Evolutionary conservation across 805 yeast genomes (phyloP), one percentile per base, ranked within the genome.

Genomic region (Zygotorulaspora chibaensis): DNA sequence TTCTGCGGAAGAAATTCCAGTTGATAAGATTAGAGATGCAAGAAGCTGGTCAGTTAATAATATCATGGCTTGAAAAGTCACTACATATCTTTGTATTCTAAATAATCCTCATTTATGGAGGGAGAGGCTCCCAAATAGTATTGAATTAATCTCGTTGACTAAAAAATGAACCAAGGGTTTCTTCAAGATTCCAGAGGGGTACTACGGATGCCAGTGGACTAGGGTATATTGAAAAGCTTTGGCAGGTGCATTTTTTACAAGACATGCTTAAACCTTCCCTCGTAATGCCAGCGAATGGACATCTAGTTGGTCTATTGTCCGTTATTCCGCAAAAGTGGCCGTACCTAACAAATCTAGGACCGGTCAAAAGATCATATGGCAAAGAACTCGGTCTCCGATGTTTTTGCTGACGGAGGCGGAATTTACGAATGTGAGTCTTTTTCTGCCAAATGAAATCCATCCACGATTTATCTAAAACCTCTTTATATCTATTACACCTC

Each of bases 21-120:
- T 51, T 7, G 51, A 52, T 13, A 52, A 47, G 16, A 40, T 51
- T 8, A 55, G 58, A 40, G 59, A 61, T 41, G 50, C 58, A n/a
- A 62, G 54, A 33, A 59, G 61, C 38, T 63, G 66, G 67, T 48
- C 61, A 8, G 55, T 55, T 12, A 51, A 42, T 23, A 51, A 45
- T 29, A 40, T 54, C 15, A 34, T 48, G 36, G 48, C 56, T n/a
- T 52, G 39, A 38, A 34, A 30, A 16, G 16, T 20, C 23, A 10
- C 11, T 27, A 31, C 31, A 25, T 15, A 17, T 15, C 9, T 6
- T 16, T 15, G 25, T 23, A 23, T 40, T n/a, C 16, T 17, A 17
- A 12, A 20, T 20, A 20, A 20, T 20, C 25, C 4, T 20, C 25
- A 20, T 20, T 20, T n/a, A n/a, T n/a, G n/a, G 25, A 7, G 7